Evolutionary conservation across 176 grass and related monocot species (phyloP), one percentile per base, ranked within the genome.

Genomic region (Urochloa ruziziensis): DNA sequence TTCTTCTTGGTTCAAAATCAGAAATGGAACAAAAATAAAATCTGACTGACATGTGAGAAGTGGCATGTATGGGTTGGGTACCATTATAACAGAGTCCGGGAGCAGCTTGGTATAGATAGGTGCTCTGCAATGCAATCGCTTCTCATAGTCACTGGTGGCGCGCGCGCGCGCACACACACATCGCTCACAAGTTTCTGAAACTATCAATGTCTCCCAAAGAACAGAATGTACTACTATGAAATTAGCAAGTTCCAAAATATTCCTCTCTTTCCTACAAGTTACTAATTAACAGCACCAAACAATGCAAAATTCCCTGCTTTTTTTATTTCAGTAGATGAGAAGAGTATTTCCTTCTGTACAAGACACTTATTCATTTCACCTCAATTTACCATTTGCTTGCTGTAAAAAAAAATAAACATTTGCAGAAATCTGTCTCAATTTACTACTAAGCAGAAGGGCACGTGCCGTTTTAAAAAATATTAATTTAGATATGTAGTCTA

Each of bases 331-430:
- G 6, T 78, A 8, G 39, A 40, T 49, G 17, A 53, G 39, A 2
- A 61, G 70, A 54, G 23, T 36, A 30, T 40, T 48, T 71, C 58
- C 65, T 86, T 27, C 54, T 90, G 43, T 90, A 86, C 79, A 86
- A 37, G 36, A 71, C 4, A 64, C 34, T 19, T 5, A n/a, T 73
- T 35, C 65, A 78, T 86, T 65, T 27, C 18, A 66, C 69, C 56
- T 29, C 17, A 32, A 48, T 62, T 65, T 78, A 9, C 54, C 62
- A 78, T 63, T 62, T 70, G 4, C 23, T 58, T 78, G 39, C 13
- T 25, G 76, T 14, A 68, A 53, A 47, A 79, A 83, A 34, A 7
- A n/a, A n/a, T n/a, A 39, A 72, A 28, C 15, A 47, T 47, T 46
- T 67, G 25, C 56, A 35, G 21, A 69, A 74, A 18, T 29, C 39